phyloP scores from a whole-genome alignment of 208 protist genomes.

The Spongospora subterranea region DNA sequence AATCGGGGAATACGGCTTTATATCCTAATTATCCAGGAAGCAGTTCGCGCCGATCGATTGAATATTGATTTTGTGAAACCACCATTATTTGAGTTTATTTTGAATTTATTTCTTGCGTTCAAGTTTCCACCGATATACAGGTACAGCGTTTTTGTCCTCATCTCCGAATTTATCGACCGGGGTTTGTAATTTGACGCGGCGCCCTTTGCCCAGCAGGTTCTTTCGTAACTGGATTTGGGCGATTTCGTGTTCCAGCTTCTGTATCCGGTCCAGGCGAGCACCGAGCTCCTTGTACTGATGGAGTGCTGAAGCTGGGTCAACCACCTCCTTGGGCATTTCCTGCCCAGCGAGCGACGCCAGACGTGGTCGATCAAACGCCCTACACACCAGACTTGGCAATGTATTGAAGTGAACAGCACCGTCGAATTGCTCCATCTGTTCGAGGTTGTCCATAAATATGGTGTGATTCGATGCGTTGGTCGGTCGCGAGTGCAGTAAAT shows the following conservation, averaged over 20 bases:
- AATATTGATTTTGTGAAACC: too few relatives aligned
- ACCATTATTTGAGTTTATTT: too few relatives aligned
- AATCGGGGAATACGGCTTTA: too few relatives aligned
- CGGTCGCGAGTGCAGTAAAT: background rate
- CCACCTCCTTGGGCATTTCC: background rate
- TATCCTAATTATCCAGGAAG: too few relatives aligned
- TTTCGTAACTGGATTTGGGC: background rate
- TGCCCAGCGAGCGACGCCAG: background rate
- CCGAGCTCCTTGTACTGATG: background rate
- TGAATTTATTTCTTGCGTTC: constrained; percentile 50
- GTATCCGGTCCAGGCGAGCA: background rate
- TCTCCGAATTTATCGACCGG: constrained; percentile 12
- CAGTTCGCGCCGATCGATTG: too few relatives aligned
- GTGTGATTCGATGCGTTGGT: background rate
- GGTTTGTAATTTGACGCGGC: background rate
- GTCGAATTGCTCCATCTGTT: background rate
- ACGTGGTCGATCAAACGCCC: background rate
- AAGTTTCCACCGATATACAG: background rate
- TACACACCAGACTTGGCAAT: background rate
- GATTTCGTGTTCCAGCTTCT: constrained; percentile 3
- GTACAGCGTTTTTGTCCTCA: background rate
- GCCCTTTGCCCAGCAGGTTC: constrained; percentile 21
- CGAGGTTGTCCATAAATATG: background rate
- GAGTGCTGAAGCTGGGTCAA: background rate
- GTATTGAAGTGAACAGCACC: constrained; percentile 6